Base-by-base conservation (phyloP, 2,329 filamentous ascomycete species). In the Acephala macrosclerotiorum region DNA sequence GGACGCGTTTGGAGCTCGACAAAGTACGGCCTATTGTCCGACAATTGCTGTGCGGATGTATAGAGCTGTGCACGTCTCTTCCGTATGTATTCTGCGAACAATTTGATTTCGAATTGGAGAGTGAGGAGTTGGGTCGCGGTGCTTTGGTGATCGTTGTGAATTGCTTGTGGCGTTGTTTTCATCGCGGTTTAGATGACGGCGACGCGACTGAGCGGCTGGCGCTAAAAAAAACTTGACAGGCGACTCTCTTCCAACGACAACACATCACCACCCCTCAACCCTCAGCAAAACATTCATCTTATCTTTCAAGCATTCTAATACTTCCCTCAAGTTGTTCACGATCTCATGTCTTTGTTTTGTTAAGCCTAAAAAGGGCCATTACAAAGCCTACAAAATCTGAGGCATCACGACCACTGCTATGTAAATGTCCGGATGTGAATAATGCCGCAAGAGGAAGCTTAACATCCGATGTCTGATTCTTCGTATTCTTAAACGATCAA, bases 141-240 rank as follows among this genome's bases (percentile, higher is more conserved):
- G 11, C 3, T 29, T 5, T 53, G 11, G 49, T 29, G 25, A 16
- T 53, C 3, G 9, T 29, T 25, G 26, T 53, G 9, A 3, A 3
- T 53, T 25, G 49, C 3, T 53, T 29, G 2, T 53, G 22, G 22
- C 18, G 45, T 22, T 49, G 22, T 53, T 18, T 18, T 29, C 25
- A 6, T 53, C 49, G 49, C 49, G 49, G 20, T 49, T n/a, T 22
- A 53, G 14, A 53, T 53, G 49, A 53, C 26, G 25, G 49, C 26
- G 45, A 53, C 49, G 49, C 49, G 49, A 22, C 20, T 53, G 49
- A 33, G 8, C n/a, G 25, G 22, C 26, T 9, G 49, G 49, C 49
- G 49, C 49, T 53, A 53, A 53, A 53, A 53, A 53, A 49, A 11
- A 22, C 20, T 12, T 29, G 49, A 53, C 49, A 53, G 49, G 49